Conservation (phyloP, 1,284 basidiomycete genomes). For the Gomphus bonarii region DNA sequence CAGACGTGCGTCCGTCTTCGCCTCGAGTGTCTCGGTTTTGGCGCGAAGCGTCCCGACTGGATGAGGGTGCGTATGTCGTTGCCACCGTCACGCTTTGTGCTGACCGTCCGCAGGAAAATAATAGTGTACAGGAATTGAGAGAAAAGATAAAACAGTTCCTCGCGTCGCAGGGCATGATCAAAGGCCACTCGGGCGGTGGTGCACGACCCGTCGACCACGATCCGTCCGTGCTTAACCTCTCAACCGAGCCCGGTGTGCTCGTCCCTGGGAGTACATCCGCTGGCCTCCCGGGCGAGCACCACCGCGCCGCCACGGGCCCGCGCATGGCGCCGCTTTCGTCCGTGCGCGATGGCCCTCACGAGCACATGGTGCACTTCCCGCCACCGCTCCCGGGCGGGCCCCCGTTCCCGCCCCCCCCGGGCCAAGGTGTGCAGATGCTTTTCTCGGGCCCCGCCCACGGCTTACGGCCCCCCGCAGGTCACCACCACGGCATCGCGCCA, state of each 20-base stretch:
- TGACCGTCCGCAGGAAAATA: slow-evolving; percentile 41
- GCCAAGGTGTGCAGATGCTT: slow-evolving; percentile 10
- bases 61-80: slow-evolving; percentile 43
- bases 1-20: slow-evolving; percentile 67
- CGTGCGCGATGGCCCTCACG: background rate
- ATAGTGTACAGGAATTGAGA: slow-evolving; percentile 53
- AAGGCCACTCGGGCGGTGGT: slow-evolving; percentile 64
- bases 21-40: slow-evolving; percentile 79
- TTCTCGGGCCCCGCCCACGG: slow-evolving; percentile 3
- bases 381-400: slow-evolving; percentile 3
- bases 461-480: slow-evolving; percentile 1
- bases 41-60: slow-evolving; percentile 77
- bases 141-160: slow-evolving; percentile 71
- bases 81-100: background rate
- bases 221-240: slow-evolving; percentile 12
- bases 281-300: background rate
- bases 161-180: slow-evolving; percentile 74
- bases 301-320: background rate
- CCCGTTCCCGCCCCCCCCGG: slow-evolving; percentile 9
- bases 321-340: slow-evolving; percentile 1
- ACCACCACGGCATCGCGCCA: background rate
- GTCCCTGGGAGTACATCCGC: background rate
- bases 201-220: slow-evolving; percentile 27
- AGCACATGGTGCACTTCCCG: slow-evolving; percentile 9
- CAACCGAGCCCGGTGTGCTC: slow-evolving; percentile 5